phyloP scores from a whole-genome alignment of 2,329 filamentous ascomycete genomes.

The Phialophora chinensis region DNA sequence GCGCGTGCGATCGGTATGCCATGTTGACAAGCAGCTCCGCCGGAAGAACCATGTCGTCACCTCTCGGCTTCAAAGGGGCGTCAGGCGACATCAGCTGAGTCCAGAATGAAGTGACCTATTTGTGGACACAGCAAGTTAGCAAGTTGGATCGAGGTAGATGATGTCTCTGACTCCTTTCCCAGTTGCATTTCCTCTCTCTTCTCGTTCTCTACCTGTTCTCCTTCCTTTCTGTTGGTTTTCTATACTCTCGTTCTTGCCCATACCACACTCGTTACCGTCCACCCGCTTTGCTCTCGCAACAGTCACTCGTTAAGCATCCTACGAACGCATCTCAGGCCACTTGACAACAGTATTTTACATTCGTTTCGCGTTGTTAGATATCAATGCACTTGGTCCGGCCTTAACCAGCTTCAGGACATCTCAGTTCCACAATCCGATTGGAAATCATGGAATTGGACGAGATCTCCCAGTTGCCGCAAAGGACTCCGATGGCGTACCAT shows the following conservation, averaged over 20 bases:
- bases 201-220: background rate
- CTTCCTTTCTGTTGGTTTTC: background rate
- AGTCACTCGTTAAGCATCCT: background rate
- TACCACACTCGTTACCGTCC: slow-evolving; percentile 2
- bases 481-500: slow-evolving; percentile 8
- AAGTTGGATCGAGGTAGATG: background rate
- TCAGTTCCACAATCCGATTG: background rate
- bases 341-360: background rate
- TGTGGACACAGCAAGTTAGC: slow-evolving; percentile 1
- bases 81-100: background rate
- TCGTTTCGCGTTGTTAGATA: background rate
- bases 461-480: slow-evolving; percentile 4
- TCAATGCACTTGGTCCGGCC: background rate
- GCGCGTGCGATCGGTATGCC: background rate
- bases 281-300: background rate
- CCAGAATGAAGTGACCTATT: slow-evolving; percentile 5
- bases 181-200: background rate
- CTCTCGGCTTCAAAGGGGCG: background rate
- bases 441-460: slow-evolving; percentile 7
- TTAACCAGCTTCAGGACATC: background rate
- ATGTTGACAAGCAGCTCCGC: background rate
- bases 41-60: background rate
- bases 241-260: background rate
- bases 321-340: background rate
- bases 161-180: background rate